Base-by-base conservation (phyloP, 2,329 filamentous ascomycete genomes). In the Dactylella cylindrospora region DNA sequence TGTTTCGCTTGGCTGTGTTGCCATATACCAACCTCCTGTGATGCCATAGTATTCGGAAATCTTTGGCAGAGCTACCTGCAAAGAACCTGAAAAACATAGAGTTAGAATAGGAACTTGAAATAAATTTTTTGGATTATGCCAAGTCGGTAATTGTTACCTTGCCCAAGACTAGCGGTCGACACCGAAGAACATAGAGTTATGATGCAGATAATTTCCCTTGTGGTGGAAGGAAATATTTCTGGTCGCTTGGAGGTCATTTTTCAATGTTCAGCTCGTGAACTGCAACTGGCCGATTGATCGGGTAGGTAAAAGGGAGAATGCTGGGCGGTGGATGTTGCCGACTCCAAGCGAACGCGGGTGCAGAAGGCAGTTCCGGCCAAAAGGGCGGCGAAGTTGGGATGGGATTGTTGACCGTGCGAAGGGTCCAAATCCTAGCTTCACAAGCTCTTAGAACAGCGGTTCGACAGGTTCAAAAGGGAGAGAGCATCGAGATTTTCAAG, bases 21-120 rank as follows among this genome's bases (percentile, higher is more conserved):
- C 12, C 20, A 25, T 28, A 17, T n/a, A 38, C 54, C 23, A 17
- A 53, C 55, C 55, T 47, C 55, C 55, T 28, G 12, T 25, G 47
- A 61, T 61, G 23, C 40, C 47, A 36, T 61, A 61, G 47, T 61
- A 61, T 35, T 44, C 43, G 10, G 40, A 47, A 22, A 61, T 61
- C 28, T 53, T 22, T 12, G 55, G 55, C 8, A 61, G 55, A 31
- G 55, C 55, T 5, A 61, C 55, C 29, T 61, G 55, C 3, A 61
- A 31, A 13, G 55, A 35, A 49, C 55, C 55, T 61, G 29, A 20
- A 41, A 20, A n/a, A 19, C 25, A 35, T 3, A 32, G 17, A 35
- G 28, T 7, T 20, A 10, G 5, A 23, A 29, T 35, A 35, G 2
- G 12, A 33, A 26, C 22, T 6, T 7, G 15, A n/a, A n/a, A n/a